phyloP scores from a whole-genome alignment of 768 basidiomycete species.

The Pisolithus microcarpus region DNA sequence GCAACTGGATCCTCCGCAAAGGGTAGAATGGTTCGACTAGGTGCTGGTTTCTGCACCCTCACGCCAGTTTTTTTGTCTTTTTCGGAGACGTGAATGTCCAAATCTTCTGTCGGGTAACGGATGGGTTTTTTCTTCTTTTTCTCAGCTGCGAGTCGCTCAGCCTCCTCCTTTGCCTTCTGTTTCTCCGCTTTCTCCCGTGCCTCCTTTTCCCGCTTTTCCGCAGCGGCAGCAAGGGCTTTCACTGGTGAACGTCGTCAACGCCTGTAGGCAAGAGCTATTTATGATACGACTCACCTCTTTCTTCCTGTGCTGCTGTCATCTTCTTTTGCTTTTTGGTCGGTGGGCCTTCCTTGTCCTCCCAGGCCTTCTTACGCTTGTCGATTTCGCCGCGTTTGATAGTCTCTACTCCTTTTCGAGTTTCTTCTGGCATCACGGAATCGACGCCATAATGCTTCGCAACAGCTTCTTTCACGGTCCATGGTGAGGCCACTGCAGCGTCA shows the following conservation, averaged over 20 bases:
- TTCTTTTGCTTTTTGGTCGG: conserved; percentile 80
- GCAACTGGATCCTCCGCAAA: conserved; percentile 56
- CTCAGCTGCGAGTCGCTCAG: conserved; percentile 63
- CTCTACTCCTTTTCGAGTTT: conserved; percentile 71
- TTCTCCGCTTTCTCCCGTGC: conserved; percentile 65
- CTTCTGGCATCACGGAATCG: conserved; percentile 78
- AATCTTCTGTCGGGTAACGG: conserved; percentile 89
- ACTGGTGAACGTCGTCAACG: conserved; percentile 13
- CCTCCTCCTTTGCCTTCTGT: conserved; percentile 59
- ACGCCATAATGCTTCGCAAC: conserved; percentile 86
- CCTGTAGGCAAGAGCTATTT: neutral
- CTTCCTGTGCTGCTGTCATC: conserved; percentile 64
- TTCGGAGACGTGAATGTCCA: conserved; percentile 73
- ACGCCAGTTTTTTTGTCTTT: conserved; percentile 79
- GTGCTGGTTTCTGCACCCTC: conserved; percentile 57
- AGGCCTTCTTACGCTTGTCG: conserved; percentile 86
- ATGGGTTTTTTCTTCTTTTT: conserved; percentile 86
- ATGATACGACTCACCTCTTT: conserved; percentile 45
- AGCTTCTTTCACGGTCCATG: conserved; percentile 87
- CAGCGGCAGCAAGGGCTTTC: conserved; percentile 28
- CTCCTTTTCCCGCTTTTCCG: conserved; percentile 64
- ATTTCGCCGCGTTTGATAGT: conserved; percentile 80
- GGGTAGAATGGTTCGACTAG: conserved; percentile 56
- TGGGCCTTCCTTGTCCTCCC: conserved; percentile 83
- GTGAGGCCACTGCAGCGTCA: conserved; percentile 85